Base-by-base conservation (phyloP, 495 filamentous ascomycete genomes). In the Penicillium pulvis region DNA sequence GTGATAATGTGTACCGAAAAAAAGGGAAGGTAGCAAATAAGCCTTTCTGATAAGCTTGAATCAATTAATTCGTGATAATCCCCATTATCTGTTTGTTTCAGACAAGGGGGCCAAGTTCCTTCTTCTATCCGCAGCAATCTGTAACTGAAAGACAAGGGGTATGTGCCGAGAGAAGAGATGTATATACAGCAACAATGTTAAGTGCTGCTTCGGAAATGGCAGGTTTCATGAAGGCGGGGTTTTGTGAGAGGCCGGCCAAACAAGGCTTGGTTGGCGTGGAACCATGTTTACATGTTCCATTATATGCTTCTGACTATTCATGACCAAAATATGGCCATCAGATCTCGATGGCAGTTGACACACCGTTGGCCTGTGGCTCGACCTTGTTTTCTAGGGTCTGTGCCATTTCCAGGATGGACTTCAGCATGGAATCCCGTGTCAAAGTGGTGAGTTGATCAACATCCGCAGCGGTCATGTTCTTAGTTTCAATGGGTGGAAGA, bases 401-500 rank as follows among this genome's bases (percentile, higher is more conserved):
- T 12, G 88, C 86, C 57, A 97, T 75, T 24, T 75, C 72, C 33
- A 88, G 70, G 24, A 96, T 74, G 62, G 88, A 91, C 58, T 80
- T 81, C 48, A 95, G 79, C 93, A 98, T 97, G 52, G 85, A 74
- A 16, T 92, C 87, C 39, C 88, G 82, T 3, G 87, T 91, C 10
- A 77, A 79, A 52, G 80, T 78, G n/a, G 87, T 82, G 33, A 98
- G 78, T 26, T 83, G 79, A 62, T 96, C 91, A 24, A 96, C 93
- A 71, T 98, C 93, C 42, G 84, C 87, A 23, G 87, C 35, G 20
- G 84, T 91, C 57, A 97, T 77, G 33, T 87, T 84, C 49, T 81
- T 80, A n/a, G 94, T 98, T 20, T 82, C 77, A 60, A 98, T 94
- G 2, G 94, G 91, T 62, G 90, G 85, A 33, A 98, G 79, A 20